These are phyloP conservation scores for Ustilago trichophora DNA, from an alignment of 1,284 basidiomycete genomes.

Conservation along the genomic window DNA sequence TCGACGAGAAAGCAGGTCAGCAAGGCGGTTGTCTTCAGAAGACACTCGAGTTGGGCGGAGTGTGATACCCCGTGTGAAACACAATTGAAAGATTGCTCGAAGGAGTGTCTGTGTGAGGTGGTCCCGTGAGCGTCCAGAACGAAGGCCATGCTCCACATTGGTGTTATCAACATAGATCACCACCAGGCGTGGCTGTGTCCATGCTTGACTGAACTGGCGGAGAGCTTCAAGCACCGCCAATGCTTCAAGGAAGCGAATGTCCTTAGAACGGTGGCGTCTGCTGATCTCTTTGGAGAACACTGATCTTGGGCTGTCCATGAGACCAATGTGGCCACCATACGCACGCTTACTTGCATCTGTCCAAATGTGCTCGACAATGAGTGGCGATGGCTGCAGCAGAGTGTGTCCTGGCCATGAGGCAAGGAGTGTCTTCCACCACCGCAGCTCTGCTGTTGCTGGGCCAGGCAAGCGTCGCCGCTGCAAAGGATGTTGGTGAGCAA, in stretches of 20 bases:
- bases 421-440: background rate
- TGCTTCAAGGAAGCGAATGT: constrained; percentile 7
- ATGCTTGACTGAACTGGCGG: background rate
- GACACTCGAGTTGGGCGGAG: background rate
- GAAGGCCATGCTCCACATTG: background rate
- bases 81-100: background rate
- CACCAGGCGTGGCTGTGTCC: background rate
- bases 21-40: background rate
- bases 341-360: background rate
- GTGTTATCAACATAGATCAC: background rate
- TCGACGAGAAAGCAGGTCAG: too few relatives aligned
- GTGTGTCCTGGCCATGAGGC: background rate
- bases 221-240: background rate
- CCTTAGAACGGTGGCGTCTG: background rate
- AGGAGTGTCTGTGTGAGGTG: background rate
- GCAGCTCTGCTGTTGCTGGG: background rate
- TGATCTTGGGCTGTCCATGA: background rate
- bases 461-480: background rate
- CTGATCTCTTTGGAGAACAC: background rate
- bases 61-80: background rate
- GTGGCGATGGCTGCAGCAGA: background rate
- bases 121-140: background rate
- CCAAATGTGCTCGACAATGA: background rate
- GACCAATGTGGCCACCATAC: background rate
- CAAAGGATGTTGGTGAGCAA: too few relatives aligned